phyloP scores from a whole-genome alignment of 2,329 filamentous ascomycete species.

The Hansfordia pulvinata region DNA sequence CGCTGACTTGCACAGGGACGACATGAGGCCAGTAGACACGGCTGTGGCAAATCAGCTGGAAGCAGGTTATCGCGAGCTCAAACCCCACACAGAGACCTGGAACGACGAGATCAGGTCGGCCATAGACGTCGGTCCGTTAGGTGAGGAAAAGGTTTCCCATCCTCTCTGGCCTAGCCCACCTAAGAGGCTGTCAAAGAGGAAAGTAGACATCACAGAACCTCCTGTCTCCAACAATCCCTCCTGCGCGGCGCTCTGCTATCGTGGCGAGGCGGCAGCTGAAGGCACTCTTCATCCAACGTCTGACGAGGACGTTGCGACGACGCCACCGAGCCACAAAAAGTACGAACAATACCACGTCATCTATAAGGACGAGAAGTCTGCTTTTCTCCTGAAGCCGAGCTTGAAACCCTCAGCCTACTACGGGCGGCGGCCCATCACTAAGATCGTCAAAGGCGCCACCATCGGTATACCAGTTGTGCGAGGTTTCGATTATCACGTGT shows the following conservation, averaged over 20 bases:
- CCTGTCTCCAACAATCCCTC: constrained; percentile 38
- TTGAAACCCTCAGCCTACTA: constrained; percentile 78
- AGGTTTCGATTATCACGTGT: constrained; percentile 68
- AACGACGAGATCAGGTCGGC: constrained; percentile 81
- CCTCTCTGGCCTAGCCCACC: constrained; percentile 60
- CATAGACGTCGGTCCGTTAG: constrained; percentile 74
- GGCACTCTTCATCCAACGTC: constrained; percentile 21
- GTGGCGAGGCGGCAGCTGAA: constrained; percentile 43
- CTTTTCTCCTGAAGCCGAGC: constrained; percentile 77
- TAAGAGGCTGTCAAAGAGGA: constrained; percentile 18
- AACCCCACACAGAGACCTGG: constrained; percentile 88
- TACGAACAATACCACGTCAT: constrained; percentile 74
- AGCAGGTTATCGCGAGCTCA: constrained; percentile 74
- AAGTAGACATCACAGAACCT: constrained; percentile 20
- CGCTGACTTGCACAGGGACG: constrained; percentile 39
- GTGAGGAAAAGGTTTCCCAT: constrained; percentile 84
- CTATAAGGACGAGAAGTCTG: constrained; percentile 64
- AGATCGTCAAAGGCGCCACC: constrained; percentile 70
- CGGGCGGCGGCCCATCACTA: constrained; percentile 64
- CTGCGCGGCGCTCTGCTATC: constrained; percentile 46
- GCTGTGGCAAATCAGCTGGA: constrained; percentile 85
- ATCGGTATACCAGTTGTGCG: constrained; percentile 82
- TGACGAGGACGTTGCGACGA: constrained; percentile 23
- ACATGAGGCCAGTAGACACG: constrained; percentile 79
- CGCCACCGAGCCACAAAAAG: constrained; percentile 32